Percentiles rank a stretch among this genome's conserved stretches.
These are phyloP conservation scores for Aspergillus viridinutans DNA, from an alignment of 2,329 filamentous ascomycete species.

Conservation along the genomic window DNA sequence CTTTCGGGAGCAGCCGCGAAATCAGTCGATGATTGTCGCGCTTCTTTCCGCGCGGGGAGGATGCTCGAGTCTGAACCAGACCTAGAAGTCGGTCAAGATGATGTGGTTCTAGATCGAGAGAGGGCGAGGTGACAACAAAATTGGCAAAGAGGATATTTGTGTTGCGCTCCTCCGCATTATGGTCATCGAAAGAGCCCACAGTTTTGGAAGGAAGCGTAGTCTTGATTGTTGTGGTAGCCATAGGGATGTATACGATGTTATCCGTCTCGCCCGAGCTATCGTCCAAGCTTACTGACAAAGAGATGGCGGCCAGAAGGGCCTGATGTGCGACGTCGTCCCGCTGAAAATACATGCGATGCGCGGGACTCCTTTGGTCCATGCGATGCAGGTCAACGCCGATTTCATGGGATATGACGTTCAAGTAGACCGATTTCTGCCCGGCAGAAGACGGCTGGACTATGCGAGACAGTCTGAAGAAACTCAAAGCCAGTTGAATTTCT, in stretches of 20 bases:
- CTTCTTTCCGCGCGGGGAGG: slow-evolving; percentile 41
- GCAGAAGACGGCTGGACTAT: slow-evolving; percentile 66
- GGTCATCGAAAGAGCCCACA: slow-evolving; percentile 68
- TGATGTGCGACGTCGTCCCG: slow-evolving; percentile 91
- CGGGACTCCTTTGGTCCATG: slow-evolving; percentile 85
- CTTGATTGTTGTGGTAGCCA: slow-evolving; percentile 92
- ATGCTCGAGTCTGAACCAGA: slow-evolving; percentile 58
- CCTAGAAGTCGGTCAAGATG: slow-evolving; percentile 83
- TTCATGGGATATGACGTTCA: slow-evolving; percentile 94
- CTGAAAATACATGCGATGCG: slow-evolving; percentile 98
- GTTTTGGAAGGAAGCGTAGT: slow-evolving; percentile 95
- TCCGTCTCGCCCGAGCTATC: slow-evolving; percentile 84
- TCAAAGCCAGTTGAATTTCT: slow-evolving; percentile 92
- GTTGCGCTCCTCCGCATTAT: slow-evolving; percentile 77
- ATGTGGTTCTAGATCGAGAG: slow-evolving; percentile 84
- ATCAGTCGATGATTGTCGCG: slow-evolving; percentile 62
- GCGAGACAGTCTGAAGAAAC: slow-evolving; percentile 83
- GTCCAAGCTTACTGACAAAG: slow-evolving; percentile 85
- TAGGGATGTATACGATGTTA: slow-evolving; percentile 86
- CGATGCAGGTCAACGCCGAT: slow-evolving; percentile 89
- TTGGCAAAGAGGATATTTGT: slow-evolving; percentile 96
- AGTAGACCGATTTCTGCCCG: slow-evolving; percentile 65
- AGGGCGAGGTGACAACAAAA: slow-evolving; percentile 91
- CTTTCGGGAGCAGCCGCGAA: slow-evolving; percentile 87
- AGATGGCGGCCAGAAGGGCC: slow-evolving; percentile 84